phyloP scores from a whole-genome alignment of 2,329 filamentous ascomycete species.

The Ceratocystis papillata region DNA sequence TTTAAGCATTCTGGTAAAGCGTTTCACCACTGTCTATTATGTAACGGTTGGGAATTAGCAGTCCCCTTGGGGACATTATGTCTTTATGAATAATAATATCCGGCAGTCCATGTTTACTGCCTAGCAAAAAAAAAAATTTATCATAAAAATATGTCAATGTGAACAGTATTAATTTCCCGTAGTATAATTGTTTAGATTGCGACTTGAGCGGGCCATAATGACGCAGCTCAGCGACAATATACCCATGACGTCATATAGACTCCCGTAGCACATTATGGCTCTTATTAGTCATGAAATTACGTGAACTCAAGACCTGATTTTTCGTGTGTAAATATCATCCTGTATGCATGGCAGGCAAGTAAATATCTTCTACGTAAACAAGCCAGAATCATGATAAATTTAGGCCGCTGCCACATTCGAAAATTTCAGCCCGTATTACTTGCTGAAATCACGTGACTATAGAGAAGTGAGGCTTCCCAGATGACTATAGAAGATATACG shows the following conservation, averaged over 20 bases:
- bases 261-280: not conserved
- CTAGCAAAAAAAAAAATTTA: not conserved
- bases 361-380: not conserved
- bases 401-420: not conserved
- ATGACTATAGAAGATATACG: no score
- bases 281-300: not conserved
- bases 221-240: not conserved
- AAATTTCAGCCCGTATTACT: not conserved
- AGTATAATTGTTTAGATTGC: not conserved
- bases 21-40: not conserved
- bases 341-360: not conserved
- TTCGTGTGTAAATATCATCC: not conserved
- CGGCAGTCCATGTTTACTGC: not conserved
- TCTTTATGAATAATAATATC: conserved; percentile 22
- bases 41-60: conserved; percentile 13
- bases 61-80: conserved; percentile 13
- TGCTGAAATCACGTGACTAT: not conserved
- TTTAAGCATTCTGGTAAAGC: not conserved
- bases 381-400: not conserved
- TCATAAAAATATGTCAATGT: not conserved
- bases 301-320: not conserved
- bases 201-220: not conserved
- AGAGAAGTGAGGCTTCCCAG: no score
- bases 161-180: not conserved
- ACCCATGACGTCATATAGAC: not conserved